Evolutionary conservation across 495 filamentous ascomycete species (phyloP), one percentile per base, ranked within the genome.

Genomic region (Aspergillus baeticus): DNA sequence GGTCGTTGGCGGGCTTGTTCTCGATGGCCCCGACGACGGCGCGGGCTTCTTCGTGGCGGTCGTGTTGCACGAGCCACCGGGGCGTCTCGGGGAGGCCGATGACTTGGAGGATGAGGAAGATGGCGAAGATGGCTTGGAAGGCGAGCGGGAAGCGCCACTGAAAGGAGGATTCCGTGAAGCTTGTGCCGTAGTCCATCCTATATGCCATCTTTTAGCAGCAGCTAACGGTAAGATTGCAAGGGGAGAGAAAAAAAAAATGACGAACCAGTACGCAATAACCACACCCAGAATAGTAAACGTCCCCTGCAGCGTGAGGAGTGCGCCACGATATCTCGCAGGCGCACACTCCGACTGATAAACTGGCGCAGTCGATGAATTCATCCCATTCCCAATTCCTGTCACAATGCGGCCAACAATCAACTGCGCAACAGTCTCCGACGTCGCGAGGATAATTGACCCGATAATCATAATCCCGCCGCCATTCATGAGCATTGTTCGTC

Each of bases 81-180:
- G 85, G 74, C 38, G 80, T 81, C 63, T 85, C 89, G 5, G 87
- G 89, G 1, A 91, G 76, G 55, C 81, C 81, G 13, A 73, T 65
- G 71, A 88, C 85, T 33, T 81, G 77, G 31, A 80, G 54, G 35
- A 80, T 75, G 58, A 84, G 66, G 38, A 77, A 68, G 56, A 84
- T 58, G 23, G 82, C 80, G 63, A 86, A 84, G 55, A 86, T 63
- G 54, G 80, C 78, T 55, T 86, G 82, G 55, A 84, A 80, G 13
- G 78, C 80, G 13, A 86, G 71, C 0, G 82, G 82, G 47, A 86
- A 77, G 23, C 83, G 71, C 83, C 81, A 84, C 15, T 76, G 72
- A 14, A 77, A 64, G 2, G 74, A 66, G 1, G 77, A 78, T 5
- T 69, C 63, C 18, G 75, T 70, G 57, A 77, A 83, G 20, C 80